Conservation (phyloP, 2,329 filamentous ascomycete species). For the Colletotrichum noveboracense region DNA sequence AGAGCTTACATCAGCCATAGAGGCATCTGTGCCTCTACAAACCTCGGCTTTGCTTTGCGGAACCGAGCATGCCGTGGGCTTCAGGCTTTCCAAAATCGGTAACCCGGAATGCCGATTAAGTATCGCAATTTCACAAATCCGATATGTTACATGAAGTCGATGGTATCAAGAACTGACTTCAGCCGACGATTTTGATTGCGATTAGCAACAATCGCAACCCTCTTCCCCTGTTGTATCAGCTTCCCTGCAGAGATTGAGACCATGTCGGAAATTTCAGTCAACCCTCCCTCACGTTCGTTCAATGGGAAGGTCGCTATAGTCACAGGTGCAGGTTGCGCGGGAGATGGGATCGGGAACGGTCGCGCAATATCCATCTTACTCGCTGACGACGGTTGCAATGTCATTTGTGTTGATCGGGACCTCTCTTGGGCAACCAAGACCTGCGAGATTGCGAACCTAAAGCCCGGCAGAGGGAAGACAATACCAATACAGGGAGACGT, state of each 20-base stretch:
- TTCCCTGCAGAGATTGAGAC: background rate
- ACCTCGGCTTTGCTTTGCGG: background rate
- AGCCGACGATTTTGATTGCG: background rate
- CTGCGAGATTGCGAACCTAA: conserved; percentile 52
- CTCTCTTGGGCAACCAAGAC: conserved; percentile 56
- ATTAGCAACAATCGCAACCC: background rate
- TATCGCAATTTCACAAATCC: background rate
- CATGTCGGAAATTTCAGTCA: background rate
- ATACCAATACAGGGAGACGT: conserved; percentile 57
- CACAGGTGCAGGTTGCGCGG: conserved; percentile 62
- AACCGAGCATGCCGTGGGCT: background rate
- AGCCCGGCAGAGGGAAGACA: conserved; percentile 40
- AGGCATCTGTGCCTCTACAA: background rate
- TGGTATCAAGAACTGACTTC: background rate
- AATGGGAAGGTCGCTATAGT: conserved; percentile 50
- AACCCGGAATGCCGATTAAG: background rate
- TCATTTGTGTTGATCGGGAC: conserved; percentile 64
- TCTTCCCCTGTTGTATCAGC: background rate
- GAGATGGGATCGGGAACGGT: conserved; percentile 66
- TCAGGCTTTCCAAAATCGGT: background rate
- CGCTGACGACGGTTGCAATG: conserved; percentile 60
- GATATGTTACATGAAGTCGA: background rate
- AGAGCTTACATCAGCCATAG: background rate
- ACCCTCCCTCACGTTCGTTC: conserved; percentile 29
- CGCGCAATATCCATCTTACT: conserved; percentile 63